Conservation (phyloP, 306 rosid species). For the Spatholobus suberectus region DNA sequence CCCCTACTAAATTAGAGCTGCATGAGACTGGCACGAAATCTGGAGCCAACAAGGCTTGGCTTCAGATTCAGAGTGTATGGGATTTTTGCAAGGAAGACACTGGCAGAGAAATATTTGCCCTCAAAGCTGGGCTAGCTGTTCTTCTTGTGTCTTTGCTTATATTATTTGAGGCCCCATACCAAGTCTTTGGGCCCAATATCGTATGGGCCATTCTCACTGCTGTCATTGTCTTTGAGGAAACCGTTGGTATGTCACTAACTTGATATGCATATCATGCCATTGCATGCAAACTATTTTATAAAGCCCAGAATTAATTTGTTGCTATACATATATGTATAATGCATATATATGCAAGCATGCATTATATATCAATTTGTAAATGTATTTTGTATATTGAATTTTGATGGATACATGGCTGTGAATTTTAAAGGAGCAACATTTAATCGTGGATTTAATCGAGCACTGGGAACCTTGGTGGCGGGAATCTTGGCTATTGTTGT, state of each 20-base stretch:
- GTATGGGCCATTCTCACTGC: constrained; percentile 86
- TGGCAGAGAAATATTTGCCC: constrained; percentile 60
- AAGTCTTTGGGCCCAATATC: constrained; percentile 64
- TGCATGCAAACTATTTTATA: background rate
- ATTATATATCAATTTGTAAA: background rate
- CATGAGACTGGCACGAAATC: constrained; percentile 31
- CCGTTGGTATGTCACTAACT: constrained; percentile 62
- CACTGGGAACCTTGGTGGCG: constrained; percentile 73
- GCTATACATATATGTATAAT: background rate
- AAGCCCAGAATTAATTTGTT: background rate
- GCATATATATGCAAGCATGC: too few species aligned
- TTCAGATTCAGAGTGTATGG: constrained; percentile 48
- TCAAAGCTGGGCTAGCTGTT: constrained; percentile 76
- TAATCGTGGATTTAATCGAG: constrained; percentile 74
- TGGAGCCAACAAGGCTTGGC: constrained; percentile 34
- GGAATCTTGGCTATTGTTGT: constrained; percentile 68
- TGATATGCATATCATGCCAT: background rate
- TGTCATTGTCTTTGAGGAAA: constrained; percentile 76
- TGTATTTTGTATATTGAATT: background rate
- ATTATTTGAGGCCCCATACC: constrained; percentile 70
- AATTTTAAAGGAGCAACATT: constrained; percentile 69
- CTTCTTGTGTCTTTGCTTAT: constrained; percentile 68
- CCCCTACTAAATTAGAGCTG: constrained; percentile 15
- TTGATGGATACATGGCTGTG: too few species aligned
- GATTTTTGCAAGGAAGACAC: constrained; percentile 61